Conservation (phyloP, 306 rosid species). For the Benincasa hispida region DNA sequence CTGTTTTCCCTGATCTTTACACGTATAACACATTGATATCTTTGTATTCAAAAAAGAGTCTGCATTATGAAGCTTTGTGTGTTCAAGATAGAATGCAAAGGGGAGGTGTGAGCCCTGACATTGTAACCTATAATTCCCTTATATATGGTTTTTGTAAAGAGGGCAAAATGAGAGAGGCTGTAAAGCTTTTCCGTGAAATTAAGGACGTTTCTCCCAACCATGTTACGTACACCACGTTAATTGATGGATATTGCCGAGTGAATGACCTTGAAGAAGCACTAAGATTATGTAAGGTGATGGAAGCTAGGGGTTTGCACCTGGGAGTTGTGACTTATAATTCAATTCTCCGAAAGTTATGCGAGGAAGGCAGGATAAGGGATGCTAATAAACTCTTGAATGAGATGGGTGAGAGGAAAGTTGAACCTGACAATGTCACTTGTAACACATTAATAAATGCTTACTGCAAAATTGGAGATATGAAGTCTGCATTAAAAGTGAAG, state of each 20-base stretch:
- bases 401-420: conserved; percentile 65
- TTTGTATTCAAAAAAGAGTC: conserved; percentile 46
- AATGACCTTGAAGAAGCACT: conserved; percentile 65
- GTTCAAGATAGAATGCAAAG: conserved; percentile 70
- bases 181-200: conserved; percentile 53
- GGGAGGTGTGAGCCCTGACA: conserved; percentile 58
- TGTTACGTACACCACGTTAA: conserved; percentile 65
- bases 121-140: conserved; percentile 69
- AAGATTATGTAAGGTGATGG: conserved; percentile 49
- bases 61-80: conserved; percentile 76
- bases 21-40: conserved; percentile 82
- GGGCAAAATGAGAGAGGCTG: conserved; percentile 82
- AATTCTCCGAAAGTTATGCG: conserved; percentile 56
- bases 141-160: conserved; percentile 69
- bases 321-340: conserved; percentile 80
- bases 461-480: conserved; percentile 67
- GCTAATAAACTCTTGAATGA: conserved; percentile 68
- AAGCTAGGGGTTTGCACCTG: conserved; percentile 52
- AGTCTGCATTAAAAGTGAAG: conserved; percentile 68
- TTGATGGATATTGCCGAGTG: conserved; percentile 66
- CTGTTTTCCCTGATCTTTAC: conserved; percentile 57
- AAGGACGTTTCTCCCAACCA: conserved; percentile 51
- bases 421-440: conserved; percentile 75
- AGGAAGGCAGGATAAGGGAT: conserved; percentile 72
- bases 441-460: conserved; percentile 85